phyloP scores from a whole-genome alignment of 2,329 filamentous ascomycete species.

The Raffaelea albimanens region DNA sequence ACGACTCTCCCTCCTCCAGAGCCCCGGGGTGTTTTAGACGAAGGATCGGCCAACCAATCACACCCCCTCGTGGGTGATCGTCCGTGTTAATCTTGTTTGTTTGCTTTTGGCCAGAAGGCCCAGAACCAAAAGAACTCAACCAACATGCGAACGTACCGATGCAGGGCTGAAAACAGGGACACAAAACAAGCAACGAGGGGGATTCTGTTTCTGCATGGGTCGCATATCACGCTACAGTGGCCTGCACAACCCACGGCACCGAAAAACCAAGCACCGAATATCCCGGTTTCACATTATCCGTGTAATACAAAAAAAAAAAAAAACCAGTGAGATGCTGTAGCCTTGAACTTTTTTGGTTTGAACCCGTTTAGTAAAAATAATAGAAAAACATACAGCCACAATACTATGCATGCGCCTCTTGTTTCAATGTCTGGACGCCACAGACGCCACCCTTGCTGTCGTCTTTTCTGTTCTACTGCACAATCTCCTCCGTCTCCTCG shows the following conservation, averaged over 20 bases:
- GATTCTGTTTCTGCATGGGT: neutral
- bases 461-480: conserved; percentile 20
- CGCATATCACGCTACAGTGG: neutral
- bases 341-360: neutral
- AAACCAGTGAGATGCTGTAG: neutral
- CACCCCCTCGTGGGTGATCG: too few relatives aligned
- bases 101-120: too few relatives aligned
- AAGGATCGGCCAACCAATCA: too few relatives aligned
- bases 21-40: too few relatives aligned
- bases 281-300: neutral
- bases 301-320: neutral
- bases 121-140: too few relatives aligned
- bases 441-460: neutral
- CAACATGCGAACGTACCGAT: too few relatives aligned
- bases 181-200: neutral
- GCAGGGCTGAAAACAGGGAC: neutral
- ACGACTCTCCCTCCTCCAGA: too few relatives aligned
- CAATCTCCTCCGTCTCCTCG: conserved; percentile 76
- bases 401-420: neutral
- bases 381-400: neutral
- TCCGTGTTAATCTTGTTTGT: too few relatives aligned
- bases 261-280: neutral
- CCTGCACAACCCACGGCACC: neutral
- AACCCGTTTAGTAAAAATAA: neutral
- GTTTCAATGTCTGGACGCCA: too few relatives aligned